These are phyloP conservation scores for Chaetomiaceae sp. DNA, from an alignment of 2,329 filamentous ascomycete genomes.

Conservation along the genomic window DNA sequence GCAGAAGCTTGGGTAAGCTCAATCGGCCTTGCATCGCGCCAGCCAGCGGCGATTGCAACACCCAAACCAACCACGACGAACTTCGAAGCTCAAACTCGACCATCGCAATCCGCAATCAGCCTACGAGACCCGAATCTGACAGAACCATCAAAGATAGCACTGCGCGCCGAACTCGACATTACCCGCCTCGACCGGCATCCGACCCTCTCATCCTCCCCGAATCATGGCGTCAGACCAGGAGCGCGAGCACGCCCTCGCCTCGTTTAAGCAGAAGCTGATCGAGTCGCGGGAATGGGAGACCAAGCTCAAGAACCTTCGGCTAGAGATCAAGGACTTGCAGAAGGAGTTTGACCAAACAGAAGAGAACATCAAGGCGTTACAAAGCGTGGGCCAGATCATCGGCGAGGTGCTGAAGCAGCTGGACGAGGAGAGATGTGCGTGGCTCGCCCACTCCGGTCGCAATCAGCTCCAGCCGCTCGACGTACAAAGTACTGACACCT, in stretches of 20 bases:
- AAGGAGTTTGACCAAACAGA: constrained; percentile 95
- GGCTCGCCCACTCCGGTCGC: neutral
- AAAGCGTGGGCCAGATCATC: constrained; percentile 98
- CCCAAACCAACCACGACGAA: constrained; percentile 14
- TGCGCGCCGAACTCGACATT: neutral
- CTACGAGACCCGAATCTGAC: neutral
- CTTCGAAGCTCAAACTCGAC: constrained; percentile 4
- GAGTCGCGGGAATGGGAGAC: constrained; percentile 98
- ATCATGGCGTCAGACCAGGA: constrained; percentile 51
- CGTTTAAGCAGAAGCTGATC: constrained; percentile 75
- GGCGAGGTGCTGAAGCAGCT: constrained; percentile 98
- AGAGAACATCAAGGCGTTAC: constrained; percentile 98
- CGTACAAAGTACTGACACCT: constrained; percentile 23
- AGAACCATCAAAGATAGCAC: neutral
- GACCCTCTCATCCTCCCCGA: neutral
- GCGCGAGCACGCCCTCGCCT: constrained; percentile 64
- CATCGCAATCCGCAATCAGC: neutral
- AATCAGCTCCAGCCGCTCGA: neutral
- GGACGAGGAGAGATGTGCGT: constrained; percentile 94
- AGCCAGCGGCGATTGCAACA: constrained; percentile 7
- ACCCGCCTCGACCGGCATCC: neutral
- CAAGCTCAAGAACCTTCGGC: constrained; percentile 86
- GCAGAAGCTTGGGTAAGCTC: constrained; percentile 35
- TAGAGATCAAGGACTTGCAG: constrained; percentile 94
- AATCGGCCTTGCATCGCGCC: constrained; percentile 4